These are phyloP conservation scores for Ustilago bromivora DNA, from an alignment of 1,284 basidiomycete genomes.

Conservation along the genomic window DNA sequence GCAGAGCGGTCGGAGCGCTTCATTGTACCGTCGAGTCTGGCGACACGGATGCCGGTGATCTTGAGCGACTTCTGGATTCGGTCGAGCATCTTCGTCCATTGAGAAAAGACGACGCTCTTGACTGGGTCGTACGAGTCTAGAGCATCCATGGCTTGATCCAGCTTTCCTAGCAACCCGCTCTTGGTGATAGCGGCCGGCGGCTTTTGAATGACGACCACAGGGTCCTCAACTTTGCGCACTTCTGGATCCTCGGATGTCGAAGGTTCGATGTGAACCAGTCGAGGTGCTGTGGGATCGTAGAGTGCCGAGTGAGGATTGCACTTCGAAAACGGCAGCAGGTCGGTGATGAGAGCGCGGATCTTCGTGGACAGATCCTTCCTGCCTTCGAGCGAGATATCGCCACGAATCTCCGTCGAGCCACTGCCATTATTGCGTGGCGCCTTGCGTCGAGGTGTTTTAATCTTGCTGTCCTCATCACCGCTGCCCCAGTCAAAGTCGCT, in stretches of 20 bases:
- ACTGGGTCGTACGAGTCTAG: constrained; percentile 53
- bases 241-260: constrained; percentile 34
- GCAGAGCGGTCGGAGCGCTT: constrained; percentile 53
- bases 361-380: constrained; percentile 63
- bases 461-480: constrained; percentile 17
- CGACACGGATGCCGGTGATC: constrained; percentile 60
- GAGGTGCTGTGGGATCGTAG: constrained; percentile 60
- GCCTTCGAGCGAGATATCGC: constrained; percentile 35
- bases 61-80: constrained; percentile 59
- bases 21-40: constrained; percentile 64
- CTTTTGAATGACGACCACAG: constrained; percentile 50
- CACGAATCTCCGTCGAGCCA: not conserved
- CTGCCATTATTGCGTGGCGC: constrained; percentile 27
- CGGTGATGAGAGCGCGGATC: constrained; percentile 62
- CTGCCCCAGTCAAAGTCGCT: constrained; percentile 50
- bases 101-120: constrained; percentile 72
- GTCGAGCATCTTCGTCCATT: constrained; percentile 69
- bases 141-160: constrained; percentile 26
- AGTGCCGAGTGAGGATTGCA: constrained; percentile 63
- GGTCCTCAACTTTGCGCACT: constrained; percentile 36
- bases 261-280: constrained; percentile 57
- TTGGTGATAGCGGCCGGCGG: constrained; percentile 31
- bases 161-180: constrained; percentile 29
- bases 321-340: constrained; percentile 64
- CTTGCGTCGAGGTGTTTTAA: constrained; percentile 6